Evolutionary conservation across 805 yeast genomes (phyloP), one percentile per base, ranked within the genome.

Genomic region (Wickerhamiella bombiphila): DNA sequence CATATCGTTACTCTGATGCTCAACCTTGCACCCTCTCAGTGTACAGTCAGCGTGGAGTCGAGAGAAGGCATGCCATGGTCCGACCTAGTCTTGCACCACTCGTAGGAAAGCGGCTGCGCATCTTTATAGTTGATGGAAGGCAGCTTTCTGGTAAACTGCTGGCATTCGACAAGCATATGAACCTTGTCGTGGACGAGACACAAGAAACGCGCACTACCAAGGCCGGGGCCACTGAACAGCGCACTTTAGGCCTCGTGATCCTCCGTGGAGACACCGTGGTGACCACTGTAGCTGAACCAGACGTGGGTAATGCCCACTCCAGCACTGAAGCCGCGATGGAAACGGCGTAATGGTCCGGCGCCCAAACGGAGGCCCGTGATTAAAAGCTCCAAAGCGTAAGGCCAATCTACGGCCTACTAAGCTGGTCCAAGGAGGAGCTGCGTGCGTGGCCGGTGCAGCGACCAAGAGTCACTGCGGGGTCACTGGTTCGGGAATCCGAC

Each of bases 181-280:
- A 88, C 56, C 54, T 88, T 14, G 94, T 91, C 11, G 61, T 88
- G 22, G 69, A 80, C 9, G 91, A 86, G 45, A 72, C 91, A 30
- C 85, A 81, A 50, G 98, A 88, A 54, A 74, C 74, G 50, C 66
- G 96, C 46, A 58, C 76, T 8, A 74, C 93, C 3, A 76, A 74
- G 48, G 74, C 74, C 43, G 68, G 80, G 6, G 48, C 60, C 54
- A 44, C 64, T 29, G 80, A 76, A 42, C 86, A 79, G 44, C 65
- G 97, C 40, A 61, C 73, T 4, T 59, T 91, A 18, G 97, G 97
- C 0, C 66, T 91, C 36, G 69, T 81, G 2, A 78, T 88, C 26
- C 61, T 88, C 33, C 68, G 97, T 49, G 98, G 98, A 2, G 95
- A 83, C 46, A 80, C 78, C 46, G 73, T 91, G 20, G 72, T 86